Base-by-base conservation (phyloP, 495 filamentous ascomycete species). In the Penicillium parvum region DNA sequence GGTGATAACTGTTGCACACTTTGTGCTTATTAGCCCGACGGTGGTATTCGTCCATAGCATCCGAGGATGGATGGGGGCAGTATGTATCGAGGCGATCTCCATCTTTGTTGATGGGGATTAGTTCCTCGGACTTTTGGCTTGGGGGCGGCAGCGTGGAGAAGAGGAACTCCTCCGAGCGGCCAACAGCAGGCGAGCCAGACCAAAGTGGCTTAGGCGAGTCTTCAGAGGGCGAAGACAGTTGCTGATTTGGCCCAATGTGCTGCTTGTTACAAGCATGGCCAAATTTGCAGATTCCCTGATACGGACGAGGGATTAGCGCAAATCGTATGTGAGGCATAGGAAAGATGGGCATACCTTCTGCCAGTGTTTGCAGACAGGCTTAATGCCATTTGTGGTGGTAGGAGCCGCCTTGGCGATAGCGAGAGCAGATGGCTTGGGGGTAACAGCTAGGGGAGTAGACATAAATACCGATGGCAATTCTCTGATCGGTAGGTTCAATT, bases 381-480 rank as follows among this genome's bases (percentile, higher is more conserved):
- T 64, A 11, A 41, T 36, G 29, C 53, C 34, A 34, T 53, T 53
- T 19, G 16, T 18, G 32, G 21, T 19, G 42, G 45, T 21, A 38
- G 20, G 34, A 29, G 27, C 19, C 8, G 26, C 11, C 33, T 52
- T 53, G 12, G 40, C 34, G 37, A 22, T 44, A 20, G 35, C 44
- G 7, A 42, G 38, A 11, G 33, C 47, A 4, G 30, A 32, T 7
- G 40, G 41, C 38, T 57, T 49, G 51, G n/a, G n/a, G n/a, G 43
- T 53, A 28, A 23, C 47, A 47, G 46, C 36, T 7, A 69, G 37
- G 7, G 63, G 54, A 1, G 54, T 50, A 14, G 65, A 61, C 43
- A 64, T 68, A 40, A 77, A 76, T 7, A 74, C 63, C 1, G 60
- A 52, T 5, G 67, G 67, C 19, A 77, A 22, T 41, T 75, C 70